Percentiles rank a stretch among this genome's conserved stretches.
Conservation (phyloP, 208 protist species). For the Cochliopodium minus region DNA sequence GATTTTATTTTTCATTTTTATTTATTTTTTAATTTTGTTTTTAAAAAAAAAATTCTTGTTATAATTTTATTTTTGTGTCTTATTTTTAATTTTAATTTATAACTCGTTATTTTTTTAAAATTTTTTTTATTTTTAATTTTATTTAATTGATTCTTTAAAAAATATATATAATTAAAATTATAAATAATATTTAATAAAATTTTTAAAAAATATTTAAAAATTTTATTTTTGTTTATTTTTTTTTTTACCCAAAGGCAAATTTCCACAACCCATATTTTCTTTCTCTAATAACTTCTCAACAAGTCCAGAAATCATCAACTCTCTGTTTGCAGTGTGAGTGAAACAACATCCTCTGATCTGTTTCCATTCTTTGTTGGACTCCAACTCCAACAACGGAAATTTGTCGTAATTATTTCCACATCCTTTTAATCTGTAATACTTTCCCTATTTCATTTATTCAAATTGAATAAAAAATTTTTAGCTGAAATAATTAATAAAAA, state of each 20-base stretch:
- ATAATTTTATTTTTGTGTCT: too few relatives aligned
- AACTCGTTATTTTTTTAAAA: too few relatives aligned
- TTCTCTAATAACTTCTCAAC: neutral
- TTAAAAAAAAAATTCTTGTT: too few relatives aligned
- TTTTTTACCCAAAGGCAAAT: neutral
- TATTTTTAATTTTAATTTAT: too few relatives aligned
- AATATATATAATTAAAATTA: too few relatives aligned
- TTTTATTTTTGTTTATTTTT: neutral
- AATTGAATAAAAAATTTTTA: neutral
- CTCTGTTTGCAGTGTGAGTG: neutral
- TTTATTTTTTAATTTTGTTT: too few relatives aligned
- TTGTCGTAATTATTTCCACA: neutral
- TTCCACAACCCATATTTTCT: neutral
- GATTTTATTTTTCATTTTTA: too few relatives aligned
- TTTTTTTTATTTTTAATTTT: too few relatives aligned
- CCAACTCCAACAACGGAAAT: neutral
- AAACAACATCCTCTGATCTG: neutral
- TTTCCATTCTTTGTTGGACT: neutral
- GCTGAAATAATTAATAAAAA: neutral
- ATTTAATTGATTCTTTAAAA: too few relatives aligned
- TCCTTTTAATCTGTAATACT: neutral
- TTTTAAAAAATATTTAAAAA: neutral
- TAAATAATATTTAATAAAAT: neutral
- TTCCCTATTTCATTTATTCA: neutral
- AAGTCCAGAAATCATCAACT: neutral